These are phyloP conservation scores for Aspergillaceae sp. DNA, from an alignment of 2,329 filamentous ascomycete species.

Conservation along the genomic window DNA sequence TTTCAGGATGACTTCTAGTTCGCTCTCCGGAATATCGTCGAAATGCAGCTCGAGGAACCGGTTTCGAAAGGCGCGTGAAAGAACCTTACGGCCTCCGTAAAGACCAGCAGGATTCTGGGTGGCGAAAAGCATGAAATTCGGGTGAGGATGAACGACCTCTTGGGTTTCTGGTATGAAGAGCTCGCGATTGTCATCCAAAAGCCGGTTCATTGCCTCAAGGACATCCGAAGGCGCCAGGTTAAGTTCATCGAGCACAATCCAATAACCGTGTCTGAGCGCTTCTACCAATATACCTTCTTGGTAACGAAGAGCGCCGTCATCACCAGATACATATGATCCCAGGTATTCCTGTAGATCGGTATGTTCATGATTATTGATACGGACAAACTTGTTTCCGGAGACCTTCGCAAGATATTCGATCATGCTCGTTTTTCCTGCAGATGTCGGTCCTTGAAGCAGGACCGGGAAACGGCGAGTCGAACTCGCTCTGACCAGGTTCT, in stretches of 20 bases:
- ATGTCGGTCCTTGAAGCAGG: slow-evolving; percentile 91
- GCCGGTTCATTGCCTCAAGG: slow-evolving; percentile 85
- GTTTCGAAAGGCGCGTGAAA: slow-evolving; percentile 93
- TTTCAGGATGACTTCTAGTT: slow-evolving; percentile 84
- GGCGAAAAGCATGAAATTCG: slow-evolving; percentile 95
- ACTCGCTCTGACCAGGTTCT: slow-evolving; percentile 87
- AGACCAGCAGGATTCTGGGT: slow-evolving; percentile 94
- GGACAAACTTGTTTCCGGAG: slow-evolving; percentile 92
- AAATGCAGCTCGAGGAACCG: slow-evolving; percentile 95
- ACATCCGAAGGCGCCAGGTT: slow-evolving; percentile 97
- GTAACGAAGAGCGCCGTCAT: slow-evolving; percentile 77
- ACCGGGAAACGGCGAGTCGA: slow-evolving; percentile 90
- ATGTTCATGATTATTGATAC: slow-evolving; percentile 99
- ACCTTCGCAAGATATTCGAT: slow-evolving; percentile 96
- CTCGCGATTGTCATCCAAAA: slow-evolving; percentile 93
- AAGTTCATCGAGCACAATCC: slow-evolving; percentile 96
- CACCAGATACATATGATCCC: slow-evolving; percentile 81
- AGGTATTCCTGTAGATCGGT: slow-evolving; percentile 97
- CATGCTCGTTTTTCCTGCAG: slow-evolving; percentile 98
- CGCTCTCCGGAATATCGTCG: slow-evolving; percentile 92
- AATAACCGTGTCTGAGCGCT: slow-evolving; percentile 84
- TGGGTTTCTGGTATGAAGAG: slow-evolving; percentile 94
- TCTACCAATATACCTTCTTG: slow-evolving; percentile 91
- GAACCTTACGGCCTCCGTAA: slow-evolving; percentile 86
- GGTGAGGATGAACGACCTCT: slow-evolving; percentile 81